A percentile compares a stretch with the other conserved stretches of the same genome.
Conservation (phyloP, 2,329 filamentous ascomycete genomes). For the Pseudogymnoascus sp. region DNA sequence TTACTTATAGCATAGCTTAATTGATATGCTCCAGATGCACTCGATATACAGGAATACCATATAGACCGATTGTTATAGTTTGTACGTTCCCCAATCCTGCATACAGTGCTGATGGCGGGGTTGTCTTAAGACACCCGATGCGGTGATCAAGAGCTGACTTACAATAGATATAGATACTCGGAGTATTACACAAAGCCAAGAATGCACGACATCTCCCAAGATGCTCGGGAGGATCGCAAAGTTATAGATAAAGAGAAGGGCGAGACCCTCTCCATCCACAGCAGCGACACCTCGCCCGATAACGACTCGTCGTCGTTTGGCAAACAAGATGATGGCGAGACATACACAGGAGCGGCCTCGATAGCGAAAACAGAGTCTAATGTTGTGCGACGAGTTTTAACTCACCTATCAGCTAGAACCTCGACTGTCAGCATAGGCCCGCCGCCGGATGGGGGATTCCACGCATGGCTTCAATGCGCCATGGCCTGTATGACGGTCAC, state of each 20-base stretch:
- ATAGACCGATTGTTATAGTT: neutral
- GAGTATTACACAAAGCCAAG: neutral
- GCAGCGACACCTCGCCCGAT: neutral
- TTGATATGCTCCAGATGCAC: neutral
- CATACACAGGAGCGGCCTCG: neutral
- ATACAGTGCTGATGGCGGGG: neutral
- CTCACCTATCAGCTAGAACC: neutral
- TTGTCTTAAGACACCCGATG: neutral
- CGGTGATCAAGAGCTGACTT: neutral
- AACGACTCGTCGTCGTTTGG: neutral
- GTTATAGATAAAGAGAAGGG: conserved; percentile 1
- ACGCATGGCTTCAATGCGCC: conserved; percentile 24
- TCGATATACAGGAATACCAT: neutral
- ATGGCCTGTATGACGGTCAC: conserved; percentile 21
- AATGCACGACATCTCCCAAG: neutral
- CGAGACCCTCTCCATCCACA: neutral
- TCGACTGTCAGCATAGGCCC: conserved; percentile 15
- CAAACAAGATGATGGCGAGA: neutral
- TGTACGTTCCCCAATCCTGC: neutral
- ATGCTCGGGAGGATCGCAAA: neutral
- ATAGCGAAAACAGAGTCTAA: neutral
- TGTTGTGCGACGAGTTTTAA: neutral
- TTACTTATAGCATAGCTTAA: neutral
- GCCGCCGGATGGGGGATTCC: conserved; percentile 24
- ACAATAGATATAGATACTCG: neutral